A percentile compares a stretch with the other conserved stretches of the same genome.
These are phyloP conservation scores for Coemansia linderi DNA, from an alignment of 371 early-diverging fungal species.

Conservation along the genomic window DNA sequence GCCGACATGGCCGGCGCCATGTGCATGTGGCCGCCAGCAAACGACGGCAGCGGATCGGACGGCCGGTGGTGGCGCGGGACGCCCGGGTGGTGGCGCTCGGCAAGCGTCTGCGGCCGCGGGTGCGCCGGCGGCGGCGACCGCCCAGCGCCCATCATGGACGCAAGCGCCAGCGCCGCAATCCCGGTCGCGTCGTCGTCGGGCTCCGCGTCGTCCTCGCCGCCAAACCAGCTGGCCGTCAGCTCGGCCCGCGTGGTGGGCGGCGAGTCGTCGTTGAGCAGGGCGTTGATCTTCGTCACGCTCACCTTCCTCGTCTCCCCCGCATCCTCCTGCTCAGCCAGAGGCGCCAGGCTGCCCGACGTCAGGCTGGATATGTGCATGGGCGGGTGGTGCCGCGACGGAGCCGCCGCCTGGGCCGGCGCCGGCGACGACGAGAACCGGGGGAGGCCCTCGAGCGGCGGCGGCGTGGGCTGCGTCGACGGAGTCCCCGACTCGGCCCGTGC, in stretches of 20 bases:
- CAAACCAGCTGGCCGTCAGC: slow-evolving; percentile 24
- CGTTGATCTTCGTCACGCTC: slow-evolving; percentile 32
- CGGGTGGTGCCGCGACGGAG: not conserved
- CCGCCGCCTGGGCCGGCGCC: slow-evolving; percentile 11
- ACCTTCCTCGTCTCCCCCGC: slow-evolving; percentile 22
- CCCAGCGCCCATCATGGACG: slow-evolving; percentile 40
- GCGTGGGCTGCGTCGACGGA: slow-evolving; percentile 50
- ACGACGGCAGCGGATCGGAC: slow-evolving; percentile 11
- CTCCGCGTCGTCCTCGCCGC: not conserved
- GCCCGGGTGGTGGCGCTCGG: slow-evolving; percentile 2
- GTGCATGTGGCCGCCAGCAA: slow-evolving; percentile 1
- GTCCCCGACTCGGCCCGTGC: slow-evolving; percentile 46
- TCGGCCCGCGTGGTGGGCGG: not conserved
- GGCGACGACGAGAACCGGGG: slow-evolving; percentile 45
- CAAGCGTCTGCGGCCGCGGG: slow-evolving; percentile 16
- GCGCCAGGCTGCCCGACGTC: not conserved
- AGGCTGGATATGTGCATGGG: slow-evolving; percentile 20
- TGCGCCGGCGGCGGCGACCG: slow-evolving; percentile 11
- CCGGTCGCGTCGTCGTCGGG: slow-evolving; percentile 44
- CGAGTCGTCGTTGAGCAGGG: slow-evolving; percentile 31
- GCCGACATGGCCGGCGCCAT: slow-evolving; percentile 16
- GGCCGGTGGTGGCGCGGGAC: slow-evolving; percentile 4
- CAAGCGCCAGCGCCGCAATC: slow-evolving; percentile 46
- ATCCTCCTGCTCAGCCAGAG: not conserved
- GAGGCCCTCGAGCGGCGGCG: slow-evolving; percentile 52